These are phyloP conservation scores for Detonula confervacea DNA, from an alignment of 352 stramenopile genomes.

Conservation along the genomic window DNA sequence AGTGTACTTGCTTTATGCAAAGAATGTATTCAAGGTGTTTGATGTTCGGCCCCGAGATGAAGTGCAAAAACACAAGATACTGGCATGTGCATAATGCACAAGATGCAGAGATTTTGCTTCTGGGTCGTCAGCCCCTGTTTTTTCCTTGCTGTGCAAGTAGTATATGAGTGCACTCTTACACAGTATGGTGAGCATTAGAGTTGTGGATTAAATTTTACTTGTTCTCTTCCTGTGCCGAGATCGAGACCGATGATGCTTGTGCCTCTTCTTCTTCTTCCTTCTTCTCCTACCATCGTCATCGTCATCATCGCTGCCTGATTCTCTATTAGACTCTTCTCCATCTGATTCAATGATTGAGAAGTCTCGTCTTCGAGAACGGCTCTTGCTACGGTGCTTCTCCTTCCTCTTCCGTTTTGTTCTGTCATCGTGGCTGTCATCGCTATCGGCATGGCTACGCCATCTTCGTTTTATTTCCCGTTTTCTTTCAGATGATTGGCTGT, in stretches of 20 bases:
- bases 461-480: not conserved
- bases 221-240: not conserved
- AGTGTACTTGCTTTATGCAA: too few species aligned
- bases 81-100: too few species aligned
- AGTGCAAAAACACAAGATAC: too few species aligned
- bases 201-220: not conserved
- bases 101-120: too few species aligned
- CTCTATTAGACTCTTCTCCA: slow-evolving; percentile 5
- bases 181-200: too few species aligned
- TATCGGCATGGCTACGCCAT: not conserved
- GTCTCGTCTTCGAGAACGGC: not conserved
- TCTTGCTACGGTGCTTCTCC: slow-evolving; percentile 1
- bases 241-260: slow-evolving; percentile 17
- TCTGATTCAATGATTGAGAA: slow-evolving; percentile 5
- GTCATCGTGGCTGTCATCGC: not conserved
- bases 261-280: slow-evolving; percentile 32
- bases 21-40: too few species aligned
- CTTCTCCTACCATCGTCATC: too few species aligned
- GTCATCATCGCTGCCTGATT: not conserved
- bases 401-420: slow-evolving; percentile 5
- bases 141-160: too few species aligned
- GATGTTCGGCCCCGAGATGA: too few species aligned
- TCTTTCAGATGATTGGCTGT: slow-evolving; percentile 5
- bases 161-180: too few species aligned
- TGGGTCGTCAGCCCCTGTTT: not conserved